Base-by-base conservation (phyloP, 257 asterid species). In the Nicotiana otophora region DNA sequence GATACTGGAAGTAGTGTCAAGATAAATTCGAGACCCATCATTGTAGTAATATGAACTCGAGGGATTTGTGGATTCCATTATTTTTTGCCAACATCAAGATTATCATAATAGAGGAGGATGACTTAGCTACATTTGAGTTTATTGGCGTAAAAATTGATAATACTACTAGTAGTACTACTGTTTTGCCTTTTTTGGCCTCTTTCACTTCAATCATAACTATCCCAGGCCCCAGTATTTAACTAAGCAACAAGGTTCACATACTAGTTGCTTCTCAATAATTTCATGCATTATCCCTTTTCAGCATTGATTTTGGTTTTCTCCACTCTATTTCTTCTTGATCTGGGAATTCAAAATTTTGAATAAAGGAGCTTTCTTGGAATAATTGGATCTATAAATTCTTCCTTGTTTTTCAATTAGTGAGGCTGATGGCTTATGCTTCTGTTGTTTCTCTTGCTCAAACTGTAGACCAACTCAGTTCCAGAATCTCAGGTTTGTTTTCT, bases 391-490 rank as follows among this genome's bases (percentile, higher is more conserved):
- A 51, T 5, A 51, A 53, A 53, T 10, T 0, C 15, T 53, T 14
- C 3, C 2, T 53, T 12, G 3, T 30, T 48, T 33, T 23, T 48
- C 80, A 74, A 11, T 12, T 42, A n/a, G 19, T 70, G 78, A 70
- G 60, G 39, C 7, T 11, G n/a, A 75, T 75, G 80, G 80, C 80
- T 75, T 75, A 75, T 51, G 80, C 63, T 75, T 75, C 80, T 15
- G 42, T 75, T 26, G 63, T 51, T 75, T 75, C 63, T 48, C 80
- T 75, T 48, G 9, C 80, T 26, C 80, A 75, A 7, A 75, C 80
- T 75, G 4, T 51, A 15, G 80, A 26, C 10, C 63, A 75, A 26
- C 46, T 75, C 26, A 51, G 5, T 15, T 23, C 63, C 26, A 75
- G 26, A 51, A 75, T 51, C 63, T 63, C 63, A 75, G 80, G 80